Percentiles rank a stretch among this genome's conserved stretches.
Conservation (phyloP, 352 stramenopile genomes). For the Phytophthora brassicae region DNA sequence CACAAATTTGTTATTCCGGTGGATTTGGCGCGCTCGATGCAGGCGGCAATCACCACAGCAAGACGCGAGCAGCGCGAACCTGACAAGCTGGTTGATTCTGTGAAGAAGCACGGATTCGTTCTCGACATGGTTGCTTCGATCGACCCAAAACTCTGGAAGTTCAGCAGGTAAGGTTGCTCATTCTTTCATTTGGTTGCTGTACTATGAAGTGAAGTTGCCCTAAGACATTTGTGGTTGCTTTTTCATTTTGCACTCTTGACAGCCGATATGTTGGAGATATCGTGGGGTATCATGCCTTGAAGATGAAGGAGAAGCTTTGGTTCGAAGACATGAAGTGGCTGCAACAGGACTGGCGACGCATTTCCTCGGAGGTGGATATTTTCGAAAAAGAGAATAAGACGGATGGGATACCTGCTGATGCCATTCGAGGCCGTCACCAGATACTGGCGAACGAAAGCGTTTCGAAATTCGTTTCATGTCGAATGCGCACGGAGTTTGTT, state of each 20-base stretch:
- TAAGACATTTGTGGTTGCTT: not conserved
- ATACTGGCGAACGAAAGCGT: conserved; percentile 2
- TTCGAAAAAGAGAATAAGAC: too few species aligned
- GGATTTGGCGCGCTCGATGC: conserved; percentile 1
- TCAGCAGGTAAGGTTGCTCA: conserved; percentile 13
- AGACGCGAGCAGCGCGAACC: not conserved
- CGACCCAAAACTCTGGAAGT: conserved; percentile 1
- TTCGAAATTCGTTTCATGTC: conserved; percentile 1
- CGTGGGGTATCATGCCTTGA: not conserved
- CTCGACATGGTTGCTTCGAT: not conserved
- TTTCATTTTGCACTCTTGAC: not conserved
- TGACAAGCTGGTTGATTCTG: not conserved
- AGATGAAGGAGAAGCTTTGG: not conserved
- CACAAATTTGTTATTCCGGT: conserved; percentile 9
- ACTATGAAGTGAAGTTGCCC: not conserved
- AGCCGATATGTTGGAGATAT: conserved; percentile 1
- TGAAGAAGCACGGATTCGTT: not conserved
- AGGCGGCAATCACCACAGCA: not conserved
- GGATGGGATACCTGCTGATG: not conserved
- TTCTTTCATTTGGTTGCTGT: conserved; percentile 2
- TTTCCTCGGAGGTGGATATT: too few species aligned
- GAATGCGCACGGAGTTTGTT: not conserved
- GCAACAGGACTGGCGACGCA: not conserved
- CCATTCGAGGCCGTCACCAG: not conserved
- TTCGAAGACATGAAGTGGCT: conserved; percentile 5